Percentiles rank a stretch among this genome's conserved stretches.
Conservation (phyloP, 2,329 filamentous ascomycete genomes). For the Dactylellina parvicollis region DNA sequence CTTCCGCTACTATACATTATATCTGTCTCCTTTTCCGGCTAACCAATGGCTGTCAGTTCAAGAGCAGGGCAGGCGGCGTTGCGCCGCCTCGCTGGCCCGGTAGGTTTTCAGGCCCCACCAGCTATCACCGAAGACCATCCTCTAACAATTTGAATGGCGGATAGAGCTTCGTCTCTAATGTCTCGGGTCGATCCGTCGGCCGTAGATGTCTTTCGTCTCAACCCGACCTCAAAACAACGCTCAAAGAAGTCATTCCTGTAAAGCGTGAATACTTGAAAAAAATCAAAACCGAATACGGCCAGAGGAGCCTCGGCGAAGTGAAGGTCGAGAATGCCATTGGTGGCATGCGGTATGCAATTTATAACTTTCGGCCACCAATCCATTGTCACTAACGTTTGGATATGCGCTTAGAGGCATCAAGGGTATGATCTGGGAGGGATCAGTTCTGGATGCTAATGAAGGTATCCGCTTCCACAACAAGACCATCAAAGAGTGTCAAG, state of each 20-base stretch:
- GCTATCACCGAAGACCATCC: background rate
- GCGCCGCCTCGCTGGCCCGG: constrained; percentile 25
- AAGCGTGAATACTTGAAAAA: constrained; percentile 94
- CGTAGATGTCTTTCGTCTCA: constrained; percentile 70
- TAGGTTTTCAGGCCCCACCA: constrained; percentile 9
- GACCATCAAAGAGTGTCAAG: constrained; percentile 98
- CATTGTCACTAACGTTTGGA: constrained; percentile 4
- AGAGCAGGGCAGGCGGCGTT: constrained; percentile 34
- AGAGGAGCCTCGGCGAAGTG: constrained; percentile 87
- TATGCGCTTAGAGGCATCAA: constrained; percentile 75
- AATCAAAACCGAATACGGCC: constrained; percentile 80
- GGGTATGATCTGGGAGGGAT: constrained; percentile 98
- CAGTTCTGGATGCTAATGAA: constrained; percentile 93
- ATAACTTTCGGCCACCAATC: constrained; percentile 19
- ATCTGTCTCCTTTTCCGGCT: background rate
- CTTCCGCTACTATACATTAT: background rate
- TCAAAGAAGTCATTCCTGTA: constrained; percentile 84
- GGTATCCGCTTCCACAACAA: constrained; percentile 98
- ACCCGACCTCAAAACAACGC: constrained; percentile 86
- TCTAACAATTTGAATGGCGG: background rate
- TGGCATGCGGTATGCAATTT: constrained; percentile 77
- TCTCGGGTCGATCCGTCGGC: constrained; percentile 6
- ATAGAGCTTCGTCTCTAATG: constrained; percentile 31
- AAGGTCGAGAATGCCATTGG: constrained; percentile 94
- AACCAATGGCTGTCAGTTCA: constrained; percentile 44